phyloP scores from a whole-genome alignment of 441 rosid species.

The Croton setiger region DNA sequence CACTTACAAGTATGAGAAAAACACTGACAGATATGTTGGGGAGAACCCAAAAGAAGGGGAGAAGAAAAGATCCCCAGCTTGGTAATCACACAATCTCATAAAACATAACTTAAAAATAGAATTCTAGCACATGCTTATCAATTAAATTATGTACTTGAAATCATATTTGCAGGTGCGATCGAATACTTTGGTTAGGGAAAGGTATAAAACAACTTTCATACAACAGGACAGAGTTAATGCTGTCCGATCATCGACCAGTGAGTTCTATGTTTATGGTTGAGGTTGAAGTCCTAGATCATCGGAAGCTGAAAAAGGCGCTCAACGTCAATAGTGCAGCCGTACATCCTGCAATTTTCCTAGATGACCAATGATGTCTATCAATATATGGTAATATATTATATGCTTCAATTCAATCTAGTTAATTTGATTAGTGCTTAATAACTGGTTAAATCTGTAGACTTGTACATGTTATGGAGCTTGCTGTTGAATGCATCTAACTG shows the following conservation, averaged over 20 bases:
- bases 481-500: background rate
- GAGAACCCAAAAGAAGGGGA: conserved; percentile 77
- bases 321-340: conserved; percentile 63
- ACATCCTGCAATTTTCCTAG: conserved; percentile 60
- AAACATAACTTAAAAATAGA: conserved; percentile 1
- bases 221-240: conserved; percentile 52
- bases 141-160: background rate
- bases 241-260: conserved; percentile 95
- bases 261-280: conserved; percentile 65
- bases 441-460: background rate
- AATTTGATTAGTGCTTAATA: background rate
- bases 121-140: background rate
- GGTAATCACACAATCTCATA: conserved; percentile 41
- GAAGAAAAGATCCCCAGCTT: conserved; percentile 96
- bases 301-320: conserved; percentile 79
- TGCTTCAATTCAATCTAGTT: background rate
- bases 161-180: conserved; percentile 69
- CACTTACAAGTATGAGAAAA: conserved; percentile 87
- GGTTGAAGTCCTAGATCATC: conserved; percentile 82
- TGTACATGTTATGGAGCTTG: background rate
- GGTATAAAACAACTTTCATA: conserved; percentile 77
- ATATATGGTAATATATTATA: conserved; percentile 21
- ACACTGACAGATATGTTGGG: conserved; percentile 75
- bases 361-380: conserved; percentile 24
- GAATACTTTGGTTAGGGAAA: conserved; percentile 91